phyloP scores from a whole-genome alignment of 1,284 basidiomycete genomes.

The Moniliella sp. region DNA sequence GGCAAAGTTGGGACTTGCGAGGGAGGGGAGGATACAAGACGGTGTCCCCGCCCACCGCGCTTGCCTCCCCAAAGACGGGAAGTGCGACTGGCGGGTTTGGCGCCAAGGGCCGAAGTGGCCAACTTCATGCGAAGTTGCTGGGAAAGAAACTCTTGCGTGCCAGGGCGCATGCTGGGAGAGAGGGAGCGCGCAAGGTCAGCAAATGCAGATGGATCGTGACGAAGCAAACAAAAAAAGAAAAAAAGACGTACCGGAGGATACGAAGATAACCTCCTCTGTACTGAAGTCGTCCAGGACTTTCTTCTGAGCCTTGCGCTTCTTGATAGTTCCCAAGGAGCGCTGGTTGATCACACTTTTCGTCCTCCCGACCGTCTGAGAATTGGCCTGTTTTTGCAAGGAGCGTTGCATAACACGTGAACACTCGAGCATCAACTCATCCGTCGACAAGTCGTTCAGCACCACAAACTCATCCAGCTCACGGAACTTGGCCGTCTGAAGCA shows the following conservation, averaged over 20 bases:
- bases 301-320: slow-evolving; percentile 79
- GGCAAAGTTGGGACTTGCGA: no score
- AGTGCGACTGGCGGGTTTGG: no score
- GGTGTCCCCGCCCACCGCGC: no score
- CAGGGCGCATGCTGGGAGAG: neutral
- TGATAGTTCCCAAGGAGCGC: slow-evolving; percentile 78
- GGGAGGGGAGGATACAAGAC: no score
- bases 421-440: slow-evolving; percentile 43
- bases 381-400: slow-evolving; percentile 42
- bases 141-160: neutral
- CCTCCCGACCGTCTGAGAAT: slow-evolving; percentile 48
- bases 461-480: slow-evolving; percentile 38
- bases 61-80: no score
- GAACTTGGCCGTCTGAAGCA: slow-evolving; percentile 86
- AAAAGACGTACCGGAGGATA: neutral
- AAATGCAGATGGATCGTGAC: neutral
- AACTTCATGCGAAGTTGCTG: neutral
- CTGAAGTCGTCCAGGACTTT: neutral
- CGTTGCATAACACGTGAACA: slow-evolving; percentile 79
- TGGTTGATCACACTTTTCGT: slow-evolving; percentile 43
- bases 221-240: neutral
- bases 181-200: neutral
- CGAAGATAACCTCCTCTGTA: neutral
- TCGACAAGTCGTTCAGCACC: slow-evolving; percentile 23
- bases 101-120: no score